phyloP scores from a whole-genome alignment of 2,329 filamentous ascomycete genomes.

The Macrophomina tecta region DNA sequence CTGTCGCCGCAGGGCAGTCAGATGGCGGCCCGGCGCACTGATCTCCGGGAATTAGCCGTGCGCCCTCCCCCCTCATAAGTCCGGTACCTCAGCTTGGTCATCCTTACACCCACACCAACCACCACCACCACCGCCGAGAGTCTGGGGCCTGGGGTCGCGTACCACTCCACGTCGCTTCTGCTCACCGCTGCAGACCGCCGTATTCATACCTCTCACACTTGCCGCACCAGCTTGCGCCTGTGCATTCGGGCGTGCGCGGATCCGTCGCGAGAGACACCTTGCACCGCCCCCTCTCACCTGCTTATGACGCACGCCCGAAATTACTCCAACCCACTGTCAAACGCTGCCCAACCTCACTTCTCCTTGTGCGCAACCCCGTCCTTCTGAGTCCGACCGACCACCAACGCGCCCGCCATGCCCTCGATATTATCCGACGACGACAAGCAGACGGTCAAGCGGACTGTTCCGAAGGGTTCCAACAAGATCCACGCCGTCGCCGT shows the following conservation, averaged over 20 bases:
- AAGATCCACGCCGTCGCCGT: slow-evolving; percentile 97
- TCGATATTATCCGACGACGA: slow-evolving; percentile 86
- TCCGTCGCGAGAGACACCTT: slow-evolving; percentile 12
- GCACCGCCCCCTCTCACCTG: slow-evolving; percentile 26
- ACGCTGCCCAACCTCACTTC: slow-evolving; percentile 26
- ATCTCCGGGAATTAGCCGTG: too few relatives aligned
- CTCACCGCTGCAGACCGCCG: background rate
- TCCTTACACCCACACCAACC: slow-evolving; percentile 22
- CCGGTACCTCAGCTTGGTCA: background rate
- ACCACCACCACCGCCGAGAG: slow-evolving; percentile 19
- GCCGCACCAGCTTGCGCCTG: slow-evolving; percentile 10
- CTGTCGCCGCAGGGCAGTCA: slow-evolving; percentile 20
- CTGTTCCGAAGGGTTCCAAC: slow-evolving; percentile 91
- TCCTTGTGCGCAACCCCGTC: slow-evolving; percentile 16
- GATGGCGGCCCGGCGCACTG: background rate
- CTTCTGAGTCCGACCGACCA: slow-evolving; percentile 17
- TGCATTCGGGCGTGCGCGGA: slow-evolving; percentile 16
- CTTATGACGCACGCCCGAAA: slow-evolving; percentile 28
- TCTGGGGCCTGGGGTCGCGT: slow-evolving; percentile 21
- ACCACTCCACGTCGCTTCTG: slow-evolving; percentile 15
- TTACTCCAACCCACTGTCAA: slow-evolving; percentile 14
- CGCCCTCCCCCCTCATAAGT: too few relatives aligned
- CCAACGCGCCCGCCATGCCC: slow-evolving; percentile 49
- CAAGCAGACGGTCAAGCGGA: slow-evolving; percentile 94
- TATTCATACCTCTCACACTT: slow-evolving; percentile 21